Base-by-base conservation (phyloP, 2,329 filamentous ascomycete species). In the Grosmannia huntii region DNA sequence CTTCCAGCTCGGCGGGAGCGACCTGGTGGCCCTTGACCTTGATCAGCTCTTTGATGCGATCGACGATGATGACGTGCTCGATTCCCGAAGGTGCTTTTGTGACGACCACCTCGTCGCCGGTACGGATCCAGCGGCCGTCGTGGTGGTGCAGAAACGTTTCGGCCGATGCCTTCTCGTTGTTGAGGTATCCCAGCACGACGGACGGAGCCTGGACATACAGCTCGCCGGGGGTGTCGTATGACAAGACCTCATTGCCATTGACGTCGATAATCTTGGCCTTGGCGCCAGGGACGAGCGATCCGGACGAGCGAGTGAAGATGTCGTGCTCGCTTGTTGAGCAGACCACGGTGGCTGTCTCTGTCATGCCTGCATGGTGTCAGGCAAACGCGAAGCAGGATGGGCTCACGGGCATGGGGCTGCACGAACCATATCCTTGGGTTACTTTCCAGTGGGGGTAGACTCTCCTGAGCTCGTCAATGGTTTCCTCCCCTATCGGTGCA, bases 21-120 rank as follows among this genome's bases (percentile, higher is more conserved):
- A 94, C 89, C 82, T 94, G 89, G 60, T 86, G 76, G 59, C 88
- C 89, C 69, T 89, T 72, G 38, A 73, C 71, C 65, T 78, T 78
- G 66, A 78, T 78, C 58, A 78, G 64, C 65, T 78, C 75, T 65
- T 75, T 79, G 62, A 78, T 71, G 16, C 91, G 83, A 68, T 96
- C 91, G 1, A 90, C 86, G 60, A 96, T 86, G 68, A 90, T 86
- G 54, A 96, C 69, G 66, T 96, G 91, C 70, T 96, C 89, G 62
- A 85, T 74, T 3, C 89, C 89, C 2, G 76, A 74, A 0, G 81
- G 77, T 9, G 82, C 75, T 65, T 81, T 78, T 2, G 79, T 77
- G 12, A 95, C 74, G 3, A 92, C 75, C 0, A 86, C 89, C 68
- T 95, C 89, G 65, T 96, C 91, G 6, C 91, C 91, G 0, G 91